Base-by-base conservation (phyloP, 345 rosid genomes). In the Pistacia vera region DNA sequence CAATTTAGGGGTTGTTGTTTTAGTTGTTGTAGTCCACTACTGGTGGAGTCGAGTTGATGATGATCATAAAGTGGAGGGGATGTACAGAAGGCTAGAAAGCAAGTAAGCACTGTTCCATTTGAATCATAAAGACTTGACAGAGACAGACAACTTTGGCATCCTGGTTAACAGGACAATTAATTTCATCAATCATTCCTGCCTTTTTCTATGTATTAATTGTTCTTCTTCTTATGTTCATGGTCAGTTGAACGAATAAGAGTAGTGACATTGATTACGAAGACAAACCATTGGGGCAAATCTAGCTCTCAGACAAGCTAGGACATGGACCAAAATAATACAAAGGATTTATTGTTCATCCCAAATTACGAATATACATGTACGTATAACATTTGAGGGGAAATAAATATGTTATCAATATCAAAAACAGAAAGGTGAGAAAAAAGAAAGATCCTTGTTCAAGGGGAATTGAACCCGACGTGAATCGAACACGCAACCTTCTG, bases 401-500 rank as follows among this genome's bases (percentile, higher is more conserved):
- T 25, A 25, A 25, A 25, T 25, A 25, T 25, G 25, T 25, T 25
- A 25, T 25, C 25, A 22, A 22, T 22, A 22, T 22, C 25, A 25
- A 25, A 25, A 25, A 25, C 25, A 25, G 25, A 25, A 25, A 25
- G 3, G 25, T 22, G 25, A 22, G 0, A 22, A 17, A 17, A 16
- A 4, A 55, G 44, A 5, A 8, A 5, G 8, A 41, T 13, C 11
- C 49, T 10, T 4, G 25, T 3, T 66, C 4, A 3, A 25, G 8
- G 69, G 79, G 48, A 4, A 2, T 84, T 88, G 98, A 93, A 92
- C 95, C 93, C 89, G 91, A 90, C 97, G 91, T 89, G 90, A 89
- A 92, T 92, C 94, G 92, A 94, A 86, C 94, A 88, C 91, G 93
- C 96, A 91, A 94, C 94, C 98, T 94, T 94, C 94, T 91, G 96